phyloP scores from a whole-genome alignment of 177 flowering plant genomes.

The Vitis hybrid region DNA sequence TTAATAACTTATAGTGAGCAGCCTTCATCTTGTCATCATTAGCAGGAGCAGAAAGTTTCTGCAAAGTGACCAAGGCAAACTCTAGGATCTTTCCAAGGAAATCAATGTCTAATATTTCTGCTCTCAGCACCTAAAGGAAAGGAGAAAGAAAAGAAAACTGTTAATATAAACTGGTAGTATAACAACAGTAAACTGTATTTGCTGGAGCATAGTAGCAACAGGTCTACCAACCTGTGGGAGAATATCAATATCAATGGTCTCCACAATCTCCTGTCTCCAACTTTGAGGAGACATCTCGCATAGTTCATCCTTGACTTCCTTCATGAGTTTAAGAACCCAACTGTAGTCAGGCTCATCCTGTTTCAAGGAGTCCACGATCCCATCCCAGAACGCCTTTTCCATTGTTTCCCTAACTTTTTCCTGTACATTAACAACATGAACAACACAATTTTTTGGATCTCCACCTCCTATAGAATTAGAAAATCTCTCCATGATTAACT shows the following conservation, averaged over 20 bases:
- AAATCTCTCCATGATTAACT: not conserved
- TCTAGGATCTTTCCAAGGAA: slow-evolving; percentile 73
- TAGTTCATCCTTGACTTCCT: slow-evolving; percentile 87
- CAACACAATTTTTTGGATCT: not conserved
- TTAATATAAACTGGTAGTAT: not conserved
- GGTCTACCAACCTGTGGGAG: slow-evolving; percentile 61
- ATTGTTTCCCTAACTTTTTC: slow-evolving; percentile 60
- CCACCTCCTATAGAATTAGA: no score
- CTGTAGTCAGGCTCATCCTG: slow-evolving; percentile 58
- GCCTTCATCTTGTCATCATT: slow-evolving; percentile 65
- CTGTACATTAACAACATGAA: slow-evolving; percentile 30
- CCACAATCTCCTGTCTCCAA: slow-evolving; percentile 77
- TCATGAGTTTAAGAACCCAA: slow-evolving; percentile 62
- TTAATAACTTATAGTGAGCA: slow-evolving; percentile 49
- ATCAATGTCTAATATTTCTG: slow-evolving; percentile 63
- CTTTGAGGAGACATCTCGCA: slow-evolving; percentile 76
- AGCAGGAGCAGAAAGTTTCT: slow-evolving; percentile 84
- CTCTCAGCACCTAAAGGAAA: slow-evolving; percentile 54
- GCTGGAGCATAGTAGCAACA: no score
- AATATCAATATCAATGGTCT: slow-evolving; percentile 70
- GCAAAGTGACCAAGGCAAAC: slow-evolving; percentile 65
- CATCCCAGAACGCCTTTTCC: slow-evolving; percentile 97
- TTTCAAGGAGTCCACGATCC: slow-evolving; percentile 61
- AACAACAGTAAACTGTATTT: not conserved
- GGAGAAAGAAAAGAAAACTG: not conserved